phyloP scores from a whole-genome alignment of 352 stramenopile genomes.

The Phytopythium oedochilum region DNA sequence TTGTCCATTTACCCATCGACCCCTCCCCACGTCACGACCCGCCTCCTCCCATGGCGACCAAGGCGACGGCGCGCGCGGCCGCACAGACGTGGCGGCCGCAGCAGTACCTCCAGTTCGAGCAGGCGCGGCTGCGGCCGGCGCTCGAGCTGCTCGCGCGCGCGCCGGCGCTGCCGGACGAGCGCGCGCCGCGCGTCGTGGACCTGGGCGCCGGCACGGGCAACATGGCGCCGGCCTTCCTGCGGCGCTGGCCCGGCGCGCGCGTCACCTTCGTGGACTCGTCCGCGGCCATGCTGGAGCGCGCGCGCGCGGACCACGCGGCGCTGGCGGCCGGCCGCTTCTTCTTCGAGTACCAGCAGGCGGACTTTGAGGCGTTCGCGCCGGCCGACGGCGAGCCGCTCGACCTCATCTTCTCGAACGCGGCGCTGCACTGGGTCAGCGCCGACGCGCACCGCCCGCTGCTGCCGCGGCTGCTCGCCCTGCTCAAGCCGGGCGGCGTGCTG shows the following conservation, averaged over 20 bases:
- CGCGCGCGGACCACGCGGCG: slow-evolving; percentile 27
- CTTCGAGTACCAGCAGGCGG: slow-evolving; percentile 44
- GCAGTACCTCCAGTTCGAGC: slow-evolving; percentile 65
- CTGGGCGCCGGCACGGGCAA: slow-evolving; percentile 65
- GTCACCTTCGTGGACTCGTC: slow-evolving; percentile 69
- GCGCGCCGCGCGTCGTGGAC: slow-evolving; percentile 38
- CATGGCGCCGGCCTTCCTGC: slow-evolving; percentile 52
- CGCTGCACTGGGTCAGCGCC: slow-evolving; percentile 57
- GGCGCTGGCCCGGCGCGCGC: slow-evolving; percentile 41
- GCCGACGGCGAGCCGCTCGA: slow-evolving; percentile 25
- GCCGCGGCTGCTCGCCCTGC: slow-evolving; percentile 38
- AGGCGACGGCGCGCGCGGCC: slow-evolving; percentile 8
- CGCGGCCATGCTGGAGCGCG: slow-evolving; percentile 46
- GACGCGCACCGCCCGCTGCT: slow-evolving; percentile 46
- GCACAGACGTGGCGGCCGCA: slow-evolving; percentile 47
- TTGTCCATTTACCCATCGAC: too few species aligned
- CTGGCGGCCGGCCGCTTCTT: slow-evolving; percentile 8
- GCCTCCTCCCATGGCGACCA: too few species aligned
- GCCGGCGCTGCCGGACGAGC: slow-evolving; percentile 12
- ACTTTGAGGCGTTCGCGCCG: slow-evolving; percentile 51
- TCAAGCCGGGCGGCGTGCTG: slow-evolving; percentile 66
- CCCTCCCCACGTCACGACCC: too few species aligned
- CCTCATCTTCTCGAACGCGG: slow-evolving; percentile 73
- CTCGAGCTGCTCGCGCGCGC: slow-evolving; percentile 55
- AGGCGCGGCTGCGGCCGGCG: slow-evolving; percentile 47